Evolutionary conservation across 225 moss, liverwort and hornwort genomes (phyloP), one percentile per base, ranked within the genome.

Genomic region (Marchantia polymorpha): DNA sequence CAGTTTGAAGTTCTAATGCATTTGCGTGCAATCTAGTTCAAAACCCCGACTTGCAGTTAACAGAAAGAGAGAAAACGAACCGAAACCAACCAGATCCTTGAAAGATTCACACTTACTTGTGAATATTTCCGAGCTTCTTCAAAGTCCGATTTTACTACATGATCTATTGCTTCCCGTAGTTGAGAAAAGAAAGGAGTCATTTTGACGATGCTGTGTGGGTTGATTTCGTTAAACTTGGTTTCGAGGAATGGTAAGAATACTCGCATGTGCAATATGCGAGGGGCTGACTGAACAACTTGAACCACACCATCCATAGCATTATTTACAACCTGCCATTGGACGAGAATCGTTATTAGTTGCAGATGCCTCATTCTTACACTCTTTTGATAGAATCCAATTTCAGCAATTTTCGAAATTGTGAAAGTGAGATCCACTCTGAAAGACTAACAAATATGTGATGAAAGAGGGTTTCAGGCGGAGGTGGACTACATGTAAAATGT

Each of bases 231-330:
- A 80, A 87, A 91, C 77, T 90, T 93, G 0, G 84, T 39, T 11
- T 92, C 89, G 82, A 95, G 87, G 75, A 89, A 92, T 75, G 83
- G 80, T 65, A 84, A 72, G 77, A 95, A 93, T 0, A 83, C 86
- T 73, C 92, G 85, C 95, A 95, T 93, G 53, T 90, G 92, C 19
- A 93, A 80, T 79, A 95, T 88, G 4, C 95, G 90, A 53, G 95
- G 95, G 68, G 91, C 86, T 47, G 88, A 79, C 83, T 95, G 95
- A 52, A 92, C 83, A 47, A 90, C 90, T 84, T 88, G 89, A 69
- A 95, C 82, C 19, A 95, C 89, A 59, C 90, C 88, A 83, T 95
- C 93, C 82, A 93, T 79, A 1, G 89, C 82, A 72, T 60, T 84
- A 79, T 94, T 92, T 25, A 92, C 79, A 16, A 83, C 94, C 94